Percentiles rank a stretch among this genome's conserved stretches.
Conservation (phyloP, 148 eudicot genomes). For the Linanthus parryae region DNA sequence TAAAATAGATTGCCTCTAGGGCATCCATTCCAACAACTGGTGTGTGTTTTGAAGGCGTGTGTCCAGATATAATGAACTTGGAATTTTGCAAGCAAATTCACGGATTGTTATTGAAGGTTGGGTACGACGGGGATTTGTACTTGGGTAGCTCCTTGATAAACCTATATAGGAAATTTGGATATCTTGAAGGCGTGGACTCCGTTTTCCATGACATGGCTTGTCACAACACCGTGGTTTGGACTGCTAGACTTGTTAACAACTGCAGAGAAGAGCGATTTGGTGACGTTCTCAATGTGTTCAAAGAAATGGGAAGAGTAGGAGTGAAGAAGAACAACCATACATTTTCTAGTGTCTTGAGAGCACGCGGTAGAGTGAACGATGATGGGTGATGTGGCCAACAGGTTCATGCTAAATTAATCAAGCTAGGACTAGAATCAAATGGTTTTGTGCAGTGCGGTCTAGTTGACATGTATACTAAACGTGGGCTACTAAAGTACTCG, state of each 20-base stretch:
- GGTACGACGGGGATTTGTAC: slow-evolving; percentile 29
- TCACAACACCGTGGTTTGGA: slow-evolving; percentile 53
- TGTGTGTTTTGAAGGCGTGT: slow-evolving; percentile 66
- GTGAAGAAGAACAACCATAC: slow-evolving; percentile 45
- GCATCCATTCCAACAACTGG: too few relatives aligned
- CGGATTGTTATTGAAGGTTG: slow-evolving; percentile 54
- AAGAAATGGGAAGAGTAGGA: slow-evolving; percentile 55
- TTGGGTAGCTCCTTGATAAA: slow-evolving; percentile 43
- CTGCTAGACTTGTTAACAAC: slow-evolving; percentile 43
- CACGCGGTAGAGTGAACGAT: slow-evolving; percentile 52
- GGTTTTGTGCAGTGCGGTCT: slow-evolving; percentile 57
- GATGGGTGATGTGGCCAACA: slow-evolving; percentile 45
- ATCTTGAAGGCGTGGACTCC: slow-evolving; percentile 30
- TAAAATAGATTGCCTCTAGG: too few relatives aligned
- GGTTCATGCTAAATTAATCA: slow-evolving; percentile 55
- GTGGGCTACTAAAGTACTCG: slow-evolving; percentile 43
- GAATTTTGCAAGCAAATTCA: slow-evolving; percentile 60
- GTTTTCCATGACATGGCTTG: slow-evolving; percentile 28
- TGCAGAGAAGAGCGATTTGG: slow-evolving; percentile 32
- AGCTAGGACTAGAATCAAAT: slow-evolving; percentile 39
- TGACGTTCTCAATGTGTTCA: slow-evolving; percentile 34
- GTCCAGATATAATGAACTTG: slow-evolving; percentile 21
- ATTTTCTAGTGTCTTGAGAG: slow-evolving; percentile 56
- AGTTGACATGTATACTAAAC: slow-evolving; percentile 62
- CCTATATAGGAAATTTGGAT: slow-evolving; percentile 50